Conservation (phyloP, 2,329 filamentous ascomycete genomes). For the Tolypocladium paradoxum region DNA sequence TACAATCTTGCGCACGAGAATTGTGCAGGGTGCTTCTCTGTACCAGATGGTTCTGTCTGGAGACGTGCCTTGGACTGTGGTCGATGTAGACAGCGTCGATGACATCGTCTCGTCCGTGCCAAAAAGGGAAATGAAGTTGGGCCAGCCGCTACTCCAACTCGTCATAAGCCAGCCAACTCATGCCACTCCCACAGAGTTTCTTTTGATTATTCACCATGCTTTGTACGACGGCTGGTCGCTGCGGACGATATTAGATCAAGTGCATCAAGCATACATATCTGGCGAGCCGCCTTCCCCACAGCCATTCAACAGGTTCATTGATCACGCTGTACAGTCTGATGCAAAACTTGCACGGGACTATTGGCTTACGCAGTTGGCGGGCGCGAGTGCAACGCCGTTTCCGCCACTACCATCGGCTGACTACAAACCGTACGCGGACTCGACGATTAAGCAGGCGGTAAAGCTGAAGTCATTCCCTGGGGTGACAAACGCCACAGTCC, state of each 20-base stretch:
- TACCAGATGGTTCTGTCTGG: conserved; percentile 25
- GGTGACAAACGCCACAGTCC: not conserved
- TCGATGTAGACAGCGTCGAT: conserved; percentile 7
- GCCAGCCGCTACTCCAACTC: conserved; percentile 30
- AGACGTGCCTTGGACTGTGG: conserved; percentile 16
- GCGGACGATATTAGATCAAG: conserved; percentile 30
- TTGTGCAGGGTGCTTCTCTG: conserved; percentile 25
- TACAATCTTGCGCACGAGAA: conserved; percentile 32
- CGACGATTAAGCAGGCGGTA: not conserved
- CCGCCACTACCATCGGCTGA: not conserved
- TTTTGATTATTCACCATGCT: conserved; percentile 37
- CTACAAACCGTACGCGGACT: not conserved
- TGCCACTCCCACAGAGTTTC: not conserved
- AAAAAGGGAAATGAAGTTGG: conserved; percentile 22
- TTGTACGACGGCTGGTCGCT: conserved; percentile 44
- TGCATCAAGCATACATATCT: conserved; percentile 25
- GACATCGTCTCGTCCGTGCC: not conserved
- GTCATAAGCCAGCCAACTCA: conserved; percentile 12
- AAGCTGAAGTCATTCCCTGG: not conserved
- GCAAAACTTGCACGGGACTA: not conserved
- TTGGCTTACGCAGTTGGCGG: not conserved
- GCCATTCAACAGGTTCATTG: conserved; percentile 1
- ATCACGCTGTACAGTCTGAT: not conserved
- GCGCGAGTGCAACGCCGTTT: not conserved
- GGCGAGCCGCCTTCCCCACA: conserved; percentile 10